Evolutionary conservation across 495 filamentous ascomycete genomes (phyloP).

Genomic region (Neurospora sp.): DNA sequence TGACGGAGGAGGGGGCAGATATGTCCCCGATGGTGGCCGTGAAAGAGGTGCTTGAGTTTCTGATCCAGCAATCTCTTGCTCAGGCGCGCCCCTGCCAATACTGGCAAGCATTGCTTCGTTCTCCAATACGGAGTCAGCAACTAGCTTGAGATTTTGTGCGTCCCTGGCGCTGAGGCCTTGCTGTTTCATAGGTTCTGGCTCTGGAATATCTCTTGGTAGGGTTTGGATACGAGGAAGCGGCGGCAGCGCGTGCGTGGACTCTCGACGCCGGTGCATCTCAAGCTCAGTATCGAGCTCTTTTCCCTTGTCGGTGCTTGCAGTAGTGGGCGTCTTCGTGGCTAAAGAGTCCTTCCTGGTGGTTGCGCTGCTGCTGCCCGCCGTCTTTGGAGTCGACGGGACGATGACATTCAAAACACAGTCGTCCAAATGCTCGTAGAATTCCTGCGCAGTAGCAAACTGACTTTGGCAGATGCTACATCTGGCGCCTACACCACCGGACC

Average conservation of each 20-base stretch:
- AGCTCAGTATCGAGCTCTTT: slow-evolving; percentile 16
- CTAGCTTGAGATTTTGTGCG: background rate
- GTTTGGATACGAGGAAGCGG: slow-evolving; percentile 2
- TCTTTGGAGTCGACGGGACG: slow-evolving; percentile 69
- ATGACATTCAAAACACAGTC: slow-evolving; percentile 96
- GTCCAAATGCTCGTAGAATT: slow-evolving; percentile 97
- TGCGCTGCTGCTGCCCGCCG: slow-evolving; percentile 12
- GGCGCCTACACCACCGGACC: slow-evolving; percentile 54
- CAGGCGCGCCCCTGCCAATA: background rate
- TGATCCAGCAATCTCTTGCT: background rate
- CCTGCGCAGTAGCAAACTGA: slow-evolving; percentile 85
- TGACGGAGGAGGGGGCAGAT: background rate
- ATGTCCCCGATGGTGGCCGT: background rate
- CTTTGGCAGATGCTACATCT: slow-evolving; percentile 93
- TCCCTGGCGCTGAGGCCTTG: background rate
- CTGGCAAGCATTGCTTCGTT: background rate
- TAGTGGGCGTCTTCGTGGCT: slow-evolving; percentile 17
- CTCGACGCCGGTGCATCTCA: slow-evolving; percentile 3
- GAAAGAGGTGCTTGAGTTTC: background rate
- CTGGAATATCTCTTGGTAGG: background rate
- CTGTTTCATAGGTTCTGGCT: background rate
- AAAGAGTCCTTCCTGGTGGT: slow-evolving; percentile 19
- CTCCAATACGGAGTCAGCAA: background rate
- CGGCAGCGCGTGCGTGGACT: background rate
- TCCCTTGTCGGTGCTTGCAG: slow-evolving; percentile 18